These are phyloP conservation scores for Prunus armeniaca DNA, from an alignment of 306 rosid genomes.

Conservation along the genomic window DNA sequence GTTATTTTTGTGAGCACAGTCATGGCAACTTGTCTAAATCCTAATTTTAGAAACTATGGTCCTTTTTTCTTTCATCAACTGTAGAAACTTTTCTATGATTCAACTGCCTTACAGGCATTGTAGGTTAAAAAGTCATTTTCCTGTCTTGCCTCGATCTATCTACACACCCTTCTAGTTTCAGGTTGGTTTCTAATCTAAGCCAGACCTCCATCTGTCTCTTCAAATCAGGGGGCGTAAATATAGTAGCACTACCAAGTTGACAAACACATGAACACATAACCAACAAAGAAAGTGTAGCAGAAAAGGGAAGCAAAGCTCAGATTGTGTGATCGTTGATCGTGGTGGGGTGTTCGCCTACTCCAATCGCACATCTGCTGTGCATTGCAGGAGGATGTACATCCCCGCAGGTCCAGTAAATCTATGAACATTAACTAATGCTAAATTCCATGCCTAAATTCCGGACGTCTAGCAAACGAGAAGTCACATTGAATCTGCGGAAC, in stretches of 20 bases:
- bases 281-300: not conserved
- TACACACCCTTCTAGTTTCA: not conserved
- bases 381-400: not conserved
- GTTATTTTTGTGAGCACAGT: not conserved
- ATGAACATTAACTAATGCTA: not conserved
- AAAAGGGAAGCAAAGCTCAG: not conserved
- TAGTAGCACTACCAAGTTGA: not conserved
- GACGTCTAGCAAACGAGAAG: not conserved
- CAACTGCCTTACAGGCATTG: not conserved
- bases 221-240: not conserved
- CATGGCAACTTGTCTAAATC: not conserved
- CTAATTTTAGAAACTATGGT: not conserved
- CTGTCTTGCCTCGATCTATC: not conserved
- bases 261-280: not conserved
- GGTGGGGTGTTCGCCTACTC: not conserved
- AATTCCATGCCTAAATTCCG: not conserved
- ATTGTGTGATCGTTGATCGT: not conserved
- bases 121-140: not conserved
- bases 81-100: not conserved
- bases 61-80: not conserved
- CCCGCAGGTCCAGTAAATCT: not conserved
- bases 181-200: not conserved
- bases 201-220: not conserved
- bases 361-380: not conserved
- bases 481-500: not conserved